Conservation (phyloP, 371 early-diverging fungal genomes). For the Rhizopus stolonifer region DNA sequence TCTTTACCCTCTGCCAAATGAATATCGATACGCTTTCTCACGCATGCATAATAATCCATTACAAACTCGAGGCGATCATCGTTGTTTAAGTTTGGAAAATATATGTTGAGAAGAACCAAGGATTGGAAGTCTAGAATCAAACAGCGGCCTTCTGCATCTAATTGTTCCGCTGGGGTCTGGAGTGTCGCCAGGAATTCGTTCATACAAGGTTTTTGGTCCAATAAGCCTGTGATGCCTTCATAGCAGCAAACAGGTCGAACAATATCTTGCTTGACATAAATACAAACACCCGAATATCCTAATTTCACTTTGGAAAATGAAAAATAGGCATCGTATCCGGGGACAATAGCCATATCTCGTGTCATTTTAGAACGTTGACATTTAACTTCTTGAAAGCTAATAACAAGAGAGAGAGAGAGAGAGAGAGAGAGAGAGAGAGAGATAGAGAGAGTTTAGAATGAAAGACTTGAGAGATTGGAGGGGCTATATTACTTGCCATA, state of each 20-base stretch:
- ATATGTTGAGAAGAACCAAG: constrained; percentile 82
- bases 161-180: constrained; percentile 42
- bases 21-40: constrained; percentile 52
- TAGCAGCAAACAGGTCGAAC: constrained; percentile 52
- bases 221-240: constrained; percentile 66
- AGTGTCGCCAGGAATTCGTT: constrained; percentile 17
- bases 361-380: constrained; percentile 59
- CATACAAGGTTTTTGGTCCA: constrained; percentile 10
- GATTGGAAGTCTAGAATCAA: constrained; percentile 75
- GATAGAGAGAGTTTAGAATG: constrained; percentile 18
- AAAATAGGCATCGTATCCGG: constrained; percentile 78
- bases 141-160: constrained; percentile 80
- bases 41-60: constrained; percentile 60
- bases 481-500: constrained; percentile 43
- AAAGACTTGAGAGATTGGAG: no score
- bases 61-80: constrained; percentile 65
- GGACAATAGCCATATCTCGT: constrained; percentile 63
- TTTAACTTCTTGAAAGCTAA: constrained; percentile 81
- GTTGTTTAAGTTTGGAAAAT: constrained; percentile 72
- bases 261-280: constrained; percentile 58
- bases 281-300: constrained; percentile 80
- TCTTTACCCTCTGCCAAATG: constrained; percentile 56
- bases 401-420: not conserved
- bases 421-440: constrained; percentile 25
- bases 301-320: constrained; percentile 56